Conservation (phyloP, 2,329 filamentous ascomycete genomes). For the Colletotrichum orchidophilum region DNA sequence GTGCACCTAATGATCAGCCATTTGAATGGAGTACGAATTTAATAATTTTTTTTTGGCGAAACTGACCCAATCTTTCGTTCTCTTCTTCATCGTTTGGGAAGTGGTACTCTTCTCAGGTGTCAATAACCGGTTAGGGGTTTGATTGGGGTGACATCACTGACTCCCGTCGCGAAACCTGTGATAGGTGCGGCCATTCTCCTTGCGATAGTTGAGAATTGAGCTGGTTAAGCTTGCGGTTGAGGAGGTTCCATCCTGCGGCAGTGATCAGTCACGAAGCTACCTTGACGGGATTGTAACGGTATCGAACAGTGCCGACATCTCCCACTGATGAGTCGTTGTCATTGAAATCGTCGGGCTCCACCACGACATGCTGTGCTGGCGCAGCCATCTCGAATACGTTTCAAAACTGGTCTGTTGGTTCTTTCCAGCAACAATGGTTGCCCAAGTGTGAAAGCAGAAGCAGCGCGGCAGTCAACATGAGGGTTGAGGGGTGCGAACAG, state of each 20-base stretch:
- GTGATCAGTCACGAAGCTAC: background rate
- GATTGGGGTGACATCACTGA: background rate
- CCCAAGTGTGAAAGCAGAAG: background rate
- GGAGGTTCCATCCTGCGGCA: background rate
- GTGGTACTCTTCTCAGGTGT: conserved; percentile 26
- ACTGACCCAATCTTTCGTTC: conserved; percentile 31
- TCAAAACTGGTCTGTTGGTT: background rate
- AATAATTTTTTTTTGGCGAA: fast-evolving
- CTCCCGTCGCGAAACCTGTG: conserved; percentile 37
- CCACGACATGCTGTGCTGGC: background rate
- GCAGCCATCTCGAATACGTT: background rate
- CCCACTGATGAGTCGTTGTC: conserved; percentile 31
- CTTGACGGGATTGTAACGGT: too few relatives aligned
- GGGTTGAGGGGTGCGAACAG: background rate
- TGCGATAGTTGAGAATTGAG: conserved; percentile 40
- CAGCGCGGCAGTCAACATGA: too few relatives aligned
- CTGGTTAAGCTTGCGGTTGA: conserved; percentile 45
- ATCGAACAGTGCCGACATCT: background rate
- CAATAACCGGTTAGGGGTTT: background rate
- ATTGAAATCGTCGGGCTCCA: conserved; percentile 28
- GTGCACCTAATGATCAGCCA: background rate
- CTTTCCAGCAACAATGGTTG: background rate
- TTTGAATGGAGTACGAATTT: too few relatives aligned
- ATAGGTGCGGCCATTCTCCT: conserved; percentile 34
- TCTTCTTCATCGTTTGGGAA: conserved; percentile 34